Base-by-base conservation (phyloP, 495 filamentous ascomycete genomes). In the Venustampulla echinocandica region DNA sequence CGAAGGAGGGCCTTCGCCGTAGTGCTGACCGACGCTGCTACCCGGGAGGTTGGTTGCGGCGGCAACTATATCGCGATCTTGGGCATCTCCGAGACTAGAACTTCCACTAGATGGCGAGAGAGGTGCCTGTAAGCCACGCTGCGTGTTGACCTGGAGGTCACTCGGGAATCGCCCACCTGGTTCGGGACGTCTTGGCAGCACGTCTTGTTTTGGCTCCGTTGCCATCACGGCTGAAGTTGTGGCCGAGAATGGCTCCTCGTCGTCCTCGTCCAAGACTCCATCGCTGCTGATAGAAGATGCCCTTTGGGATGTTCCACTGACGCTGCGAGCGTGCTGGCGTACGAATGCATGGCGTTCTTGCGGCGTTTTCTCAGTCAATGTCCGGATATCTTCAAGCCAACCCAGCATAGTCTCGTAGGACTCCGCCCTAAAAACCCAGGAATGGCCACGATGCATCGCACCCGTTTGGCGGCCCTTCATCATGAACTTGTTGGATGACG, bases 361-460 rank as follows among this genome's bases (percentile, higher is more conserved):
- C 20, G 89, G 87, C n/a, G 81, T 87, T 58, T 82, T 86, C 62
- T 87, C 87, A 11, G 81, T 95, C 42, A 97, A 69, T 28, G 71
- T 75, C 56, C 87, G 87, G 52, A 98, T 93, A 58, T 95, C 92
- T 34, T 87, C 80, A 61, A 88, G 95, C 92, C 90, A 95, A 19
- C 5, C 22, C 4, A 15, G n/a, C 93, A 98, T 96, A 7, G 87
- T 94, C 49, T 95, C 93, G 64, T 94, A 79, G 24, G 85, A 85
- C 64, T 97, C 92, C 9, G 89, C 89, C 35, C 92, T 80, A 70
- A 98, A 97, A 4, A 97, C 90, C 92, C 92, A 98, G 10, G 87
- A 88, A 59, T 98, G 92, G 17, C 90, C 90, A 42, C 90, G 83
- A 57, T 97, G 92, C 78, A 97, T 87, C 7, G 81, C 64, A 39